A percentile compares a stretch with the other conserved stretches of the same genome.
Conservation (phyloP, 345 rosid species). For the Brassica rapa region DNA sequence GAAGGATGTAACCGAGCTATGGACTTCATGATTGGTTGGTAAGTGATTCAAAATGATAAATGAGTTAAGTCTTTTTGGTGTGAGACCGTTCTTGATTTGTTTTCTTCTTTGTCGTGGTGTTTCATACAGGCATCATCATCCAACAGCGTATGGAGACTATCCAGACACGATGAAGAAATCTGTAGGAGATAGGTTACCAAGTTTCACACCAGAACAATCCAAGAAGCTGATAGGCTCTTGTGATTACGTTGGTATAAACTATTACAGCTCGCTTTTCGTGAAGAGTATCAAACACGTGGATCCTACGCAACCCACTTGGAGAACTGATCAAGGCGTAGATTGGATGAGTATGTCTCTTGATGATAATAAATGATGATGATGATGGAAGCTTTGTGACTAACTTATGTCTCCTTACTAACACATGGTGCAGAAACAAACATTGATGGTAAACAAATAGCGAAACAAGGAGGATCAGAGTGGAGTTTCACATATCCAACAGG, state of each 20-base stretch:
- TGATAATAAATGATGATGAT: neutral
- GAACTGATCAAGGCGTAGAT: conserved; percentile 42
- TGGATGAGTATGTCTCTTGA: conserved; percentile 39
- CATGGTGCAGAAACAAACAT: conserved; percentile 37
- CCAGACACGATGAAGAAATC: conserved; percentile 52
- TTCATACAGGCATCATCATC: conserved; percentile 50
- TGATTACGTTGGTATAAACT: conserved; percentile 62
- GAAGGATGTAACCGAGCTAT: conserved; percentile 40
- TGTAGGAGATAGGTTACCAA: conserved; percentile 57
- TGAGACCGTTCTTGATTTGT: conserved; percentile 9
- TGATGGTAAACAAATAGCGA: conserved; percentile 38
- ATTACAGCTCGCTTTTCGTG: conserved; percentile 50
- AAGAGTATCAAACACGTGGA: conserved; percentile 34
- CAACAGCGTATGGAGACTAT: conserved; percentile 60
- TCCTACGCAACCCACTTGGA: conserved; percentile 40
- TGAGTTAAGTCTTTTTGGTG: neutral
- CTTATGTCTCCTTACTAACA: neutral
- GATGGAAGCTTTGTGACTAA: conserved; percentile 10
- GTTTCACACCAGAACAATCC: conserved; percentile 52
- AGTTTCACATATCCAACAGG: conserved; percentile 44
- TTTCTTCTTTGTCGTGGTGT: neutral
- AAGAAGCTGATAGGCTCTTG: conserved; percentile 50
- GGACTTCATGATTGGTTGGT: conserved; percentile 49
- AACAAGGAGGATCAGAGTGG: conserved; percentile 47
- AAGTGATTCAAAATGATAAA: conserved; percentile 12